Evolutionary conservation across 345 rosid species (phyloP).

Genomic region (Linum trigynum): DNA sequence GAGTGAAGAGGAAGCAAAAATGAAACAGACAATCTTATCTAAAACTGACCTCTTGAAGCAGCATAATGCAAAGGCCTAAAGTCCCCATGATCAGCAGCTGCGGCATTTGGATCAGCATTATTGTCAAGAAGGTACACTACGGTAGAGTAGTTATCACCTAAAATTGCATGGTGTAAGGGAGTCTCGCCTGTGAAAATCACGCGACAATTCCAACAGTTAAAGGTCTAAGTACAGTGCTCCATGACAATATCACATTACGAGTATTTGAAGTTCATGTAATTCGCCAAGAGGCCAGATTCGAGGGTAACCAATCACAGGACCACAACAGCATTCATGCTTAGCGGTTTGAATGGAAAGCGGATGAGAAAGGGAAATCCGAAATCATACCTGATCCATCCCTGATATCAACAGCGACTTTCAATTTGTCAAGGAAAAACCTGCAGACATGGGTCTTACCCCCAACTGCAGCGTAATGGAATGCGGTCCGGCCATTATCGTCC

Average conservation of each 20-base stretch:
- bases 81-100: not conserved
- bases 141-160: not conserved
- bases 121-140: constrained; percentile 19
- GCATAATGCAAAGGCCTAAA: constrained; percentile 15
- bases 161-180: constrained; percentile 17
- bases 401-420: constrained; percentile 9
- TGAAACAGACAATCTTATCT: not conserved
- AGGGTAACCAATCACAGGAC: no score
- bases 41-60: constrained; percentile 4
- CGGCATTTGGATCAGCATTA: constrained; percentile 19
- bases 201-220: no score
- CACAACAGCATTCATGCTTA: no score
- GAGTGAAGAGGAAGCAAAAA: no score
- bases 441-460: constrained; percentile 11
- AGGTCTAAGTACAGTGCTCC: no score
- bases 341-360: constrained; percentile 1
- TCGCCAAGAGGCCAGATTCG: no score
- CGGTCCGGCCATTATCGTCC: constrained; percentile 6
- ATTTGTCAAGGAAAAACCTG: constrained; percentile 11
- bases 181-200: constrained; percentile 10
- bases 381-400: constrained; percentile 9
- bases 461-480: constrained; percentile 13
- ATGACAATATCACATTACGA: no score
- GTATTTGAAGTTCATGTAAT: no score
- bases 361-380: constrained; percentile 4